Conservation (phyloP, 2,329 filamentous ascomycete species). For the Didymella segeticola region DNA sequence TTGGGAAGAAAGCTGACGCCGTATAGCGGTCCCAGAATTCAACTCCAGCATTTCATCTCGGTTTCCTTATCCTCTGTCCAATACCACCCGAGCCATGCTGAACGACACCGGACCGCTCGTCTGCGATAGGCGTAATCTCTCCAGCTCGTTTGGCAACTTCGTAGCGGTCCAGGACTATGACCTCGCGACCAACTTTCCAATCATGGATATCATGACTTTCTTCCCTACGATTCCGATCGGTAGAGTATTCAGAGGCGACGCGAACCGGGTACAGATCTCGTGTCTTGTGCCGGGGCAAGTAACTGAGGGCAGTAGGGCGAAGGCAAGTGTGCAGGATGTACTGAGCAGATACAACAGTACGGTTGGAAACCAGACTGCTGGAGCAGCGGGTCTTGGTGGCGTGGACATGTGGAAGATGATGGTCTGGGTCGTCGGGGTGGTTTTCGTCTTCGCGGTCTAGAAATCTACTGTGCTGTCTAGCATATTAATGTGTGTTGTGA, state of each 20-base stretch:
- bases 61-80: not conserved
- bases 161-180: slow-evolving; percentile 4
- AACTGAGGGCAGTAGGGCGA: not conserved
- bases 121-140: not conserved
- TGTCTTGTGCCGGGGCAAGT: slow-evolving; percentile 2
- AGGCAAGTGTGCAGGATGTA: not conserved
- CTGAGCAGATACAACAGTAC: not conserved
- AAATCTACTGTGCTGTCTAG: not conserved
- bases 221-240: not conserved
- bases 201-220: slow-evolving; percentile 13
- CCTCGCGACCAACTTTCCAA: slow-evolving; percentile 2
- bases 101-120: not conserved
- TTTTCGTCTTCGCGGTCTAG: not conserved
- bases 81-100: not conserved
- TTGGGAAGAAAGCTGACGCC: not conserved
- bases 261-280: slow-evolving; percentile 1
- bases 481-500: no score
- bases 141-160: not conserved
- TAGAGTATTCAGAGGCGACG: not conserved
- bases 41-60: not conserved
- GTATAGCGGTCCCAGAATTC: not conserved
- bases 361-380: not conserved
- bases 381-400: not conserved
- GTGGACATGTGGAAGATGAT: not conserved
- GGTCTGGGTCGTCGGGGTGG: not conserved